phyloP scores from a whole-genome alignment of 441 rosid genomes.

The Populus hybrid region DNA sequence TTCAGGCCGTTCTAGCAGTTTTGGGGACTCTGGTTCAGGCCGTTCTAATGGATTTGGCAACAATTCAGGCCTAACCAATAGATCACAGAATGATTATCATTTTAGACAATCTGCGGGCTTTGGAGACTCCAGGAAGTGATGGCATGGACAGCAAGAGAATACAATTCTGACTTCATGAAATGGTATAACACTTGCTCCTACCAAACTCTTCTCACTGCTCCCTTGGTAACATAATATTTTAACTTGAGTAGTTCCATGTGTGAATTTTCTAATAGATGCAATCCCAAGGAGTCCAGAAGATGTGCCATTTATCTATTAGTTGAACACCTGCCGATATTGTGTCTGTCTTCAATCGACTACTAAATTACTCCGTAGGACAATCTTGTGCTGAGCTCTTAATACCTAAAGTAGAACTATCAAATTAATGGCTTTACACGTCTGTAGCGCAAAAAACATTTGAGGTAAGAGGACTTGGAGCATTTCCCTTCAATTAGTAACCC shows the following conservation, averaged over 20 bases:
- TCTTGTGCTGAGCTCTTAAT: not conserved
- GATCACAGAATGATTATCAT: constrained; percentile 13
- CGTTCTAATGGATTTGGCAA: constrained; percentile 36
- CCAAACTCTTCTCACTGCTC: not conserved
- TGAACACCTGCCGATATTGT: not conserved
- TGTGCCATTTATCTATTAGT: not conserved
- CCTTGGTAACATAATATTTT: not conserved
- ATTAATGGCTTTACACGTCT: not conserved
- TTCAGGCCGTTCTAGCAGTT: constrained; percentile 32
- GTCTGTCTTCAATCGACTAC: not conserved
- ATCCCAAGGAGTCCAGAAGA: not conserved
- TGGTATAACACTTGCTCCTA: not conserved
- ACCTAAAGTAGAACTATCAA: not conserved
- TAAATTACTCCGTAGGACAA: not conserved
- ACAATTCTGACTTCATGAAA: not conserved
- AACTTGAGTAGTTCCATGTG: not conserved
- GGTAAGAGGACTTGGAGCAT: not conserved
- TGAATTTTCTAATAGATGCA: not conserved
- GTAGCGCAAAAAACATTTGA: not conserved
- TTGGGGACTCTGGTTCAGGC: constrained; percentile 32
- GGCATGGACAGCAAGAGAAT: not conserved
- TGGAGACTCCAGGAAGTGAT: constrained; percentile 11
- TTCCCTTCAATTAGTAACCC: not conserved
- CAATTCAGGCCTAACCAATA: constrained; percentile 7
- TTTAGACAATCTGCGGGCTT: constrained; percentile 33